These are phyloP conservation scores for Rhynchospora breviuscula DNA, from an alignment of 176 grass and related monocot species.

Conservation along the genomic window DNA sequence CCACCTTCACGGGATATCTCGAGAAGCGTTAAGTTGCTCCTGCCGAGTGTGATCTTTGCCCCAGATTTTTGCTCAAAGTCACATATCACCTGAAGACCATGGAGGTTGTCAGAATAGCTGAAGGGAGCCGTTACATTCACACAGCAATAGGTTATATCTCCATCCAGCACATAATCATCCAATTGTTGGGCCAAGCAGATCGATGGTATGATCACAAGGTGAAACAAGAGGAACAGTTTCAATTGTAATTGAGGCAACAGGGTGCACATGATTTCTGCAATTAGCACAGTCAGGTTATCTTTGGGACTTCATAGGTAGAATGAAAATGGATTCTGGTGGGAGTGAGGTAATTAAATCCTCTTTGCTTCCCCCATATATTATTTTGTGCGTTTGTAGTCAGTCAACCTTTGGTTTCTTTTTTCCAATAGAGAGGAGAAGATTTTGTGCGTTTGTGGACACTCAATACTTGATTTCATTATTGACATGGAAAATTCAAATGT, in stretches of 20 bases:
- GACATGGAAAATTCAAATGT: no score
- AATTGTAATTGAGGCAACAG: neutral
- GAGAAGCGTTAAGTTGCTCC: neutral
- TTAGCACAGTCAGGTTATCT: neutral
- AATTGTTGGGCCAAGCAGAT: neutral
- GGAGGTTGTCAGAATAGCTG: neutral
- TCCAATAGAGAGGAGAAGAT: no score
- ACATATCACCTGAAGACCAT: neutral
- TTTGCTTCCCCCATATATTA: no score
- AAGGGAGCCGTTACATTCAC: neutral
- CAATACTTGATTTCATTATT: no score
- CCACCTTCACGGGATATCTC: constrained; percentile 8
- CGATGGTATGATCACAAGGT: neutral
- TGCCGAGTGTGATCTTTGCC: neutral
- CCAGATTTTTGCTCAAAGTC: neutral
- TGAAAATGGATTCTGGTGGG: no score
- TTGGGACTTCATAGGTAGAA: no score
- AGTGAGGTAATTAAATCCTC: no score
- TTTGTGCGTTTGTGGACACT: no score
- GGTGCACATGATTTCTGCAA: neutral
- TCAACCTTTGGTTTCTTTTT: no score
- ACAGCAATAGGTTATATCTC: neutral
- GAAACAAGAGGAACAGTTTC: neutral
- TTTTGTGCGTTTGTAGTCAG: no score
- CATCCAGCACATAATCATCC: neutral